phyloP scores from a whole-genome alignment of 2,329 filamentous ascomycete genomes.

The Cytospora piceicola region DNA sequence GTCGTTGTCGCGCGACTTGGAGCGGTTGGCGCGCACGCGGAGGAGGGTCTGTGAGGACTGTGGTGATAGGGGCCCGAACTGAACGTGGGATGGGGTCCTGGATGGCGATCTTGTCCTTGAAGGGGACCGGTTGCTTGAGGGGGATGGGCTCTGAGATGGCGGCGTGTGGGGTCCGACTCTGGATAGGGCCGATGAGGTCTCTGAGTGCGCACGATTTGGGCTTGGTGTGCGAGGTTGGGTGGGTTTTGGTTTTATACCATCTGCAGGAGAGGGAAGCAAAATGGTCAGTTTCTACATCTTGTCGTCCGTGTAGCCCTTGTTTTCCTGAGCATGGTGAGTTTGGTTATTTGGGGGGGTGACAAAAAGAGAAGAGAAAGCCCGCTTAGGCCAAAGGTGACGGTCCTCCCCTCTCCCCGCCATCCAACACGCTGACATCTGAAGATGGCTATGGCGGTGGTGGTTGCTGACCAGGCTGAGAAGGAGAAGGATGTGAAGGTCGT shows the following conservation, averaged over 20 bases:
- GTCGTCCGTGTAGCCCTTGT: background rate
- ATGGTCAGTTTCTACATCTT: constrained; percentile 16
- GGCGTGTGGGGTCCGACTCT: constrained; percentile 23
- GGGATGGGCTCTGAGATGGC: constrained; percentile 11
- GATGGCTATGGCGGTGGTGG: background rate
- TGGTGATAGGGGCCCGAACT: constrained; percentile 54
- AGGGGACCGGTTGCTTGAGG: no score
- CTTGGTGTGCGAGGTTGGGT: constrained; percentile 11
- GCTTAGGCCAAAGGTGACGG: constrained; percentile 10
- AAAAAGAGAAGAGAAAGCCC: background rate
- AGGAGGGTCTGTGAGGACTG: constrained; percentile 52
- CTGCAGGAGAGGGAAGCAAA: constrained; percentile 13
- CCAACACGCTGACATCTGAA: constrained; percentile 4
- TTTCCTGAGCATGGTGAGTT: background rate
- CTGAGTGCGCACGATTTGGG: constrained; percentile 16
- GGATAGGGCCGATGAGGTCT: constrained; percentile 7
- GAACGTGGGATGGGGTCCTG: constrained; percentile 26
- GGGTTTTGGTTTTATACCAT: constrained; percentile 27
- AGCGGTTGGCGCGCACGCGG: constrained; percentile 40
- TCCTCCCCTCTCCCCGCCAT: constrained; percentile 5
- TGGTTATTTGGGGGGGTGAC: background rate
- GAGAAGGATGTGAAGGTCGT: background rate
- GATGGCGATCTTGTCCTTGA: constrained; percentile 45
- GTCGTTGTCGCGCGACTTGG: constrained; percentile 17
- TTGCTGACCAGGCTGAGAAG: background rate